Percentiles rank a stretch among this genome's conserved stretches.
Evolutionary conservation across 1,284 basidiomycete genomes (phyloP).

Genomic region (Ceratobasidium papillatum): DNA sequence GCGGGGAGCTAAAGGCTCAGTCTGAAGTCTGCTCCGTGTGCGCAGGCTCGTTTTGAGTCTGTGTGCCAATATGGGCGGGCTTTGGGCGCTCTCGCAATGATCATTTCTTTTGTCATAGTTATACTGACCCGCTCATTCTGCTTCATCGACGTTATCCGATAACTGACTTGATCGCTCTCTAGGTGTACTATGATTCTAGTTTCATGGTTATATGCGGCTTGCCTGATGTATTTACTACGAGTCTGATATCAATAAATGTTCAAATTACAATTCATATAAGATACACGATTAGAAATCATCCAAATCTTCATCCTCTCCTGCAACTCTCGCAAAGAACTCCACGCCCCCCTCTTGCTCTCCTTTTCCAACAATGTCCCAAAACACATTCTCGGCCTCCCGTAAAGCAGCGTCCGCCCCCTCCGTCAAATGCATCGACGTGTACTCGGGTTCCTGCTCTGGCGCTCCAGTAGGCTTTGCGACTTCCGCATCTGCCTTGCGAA

Average conservation of each 20-base stretch:
- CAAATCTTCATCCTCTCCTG: conserved; percentile 55
- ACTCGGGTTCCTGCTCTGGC: neutral
- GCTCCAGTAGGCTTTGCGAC: neutral
- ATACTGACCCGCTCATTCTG: conserved; percentile 16
- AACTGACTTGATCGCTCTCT: neutral
- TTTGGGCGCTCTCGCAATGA: conserved; percentile 26
- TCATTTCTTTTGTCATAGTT: conserved; percentile 31
- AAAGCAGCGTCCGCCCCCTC: conserved; percentile 68
- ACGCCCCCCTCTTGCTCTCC: conserved; percentile 30
- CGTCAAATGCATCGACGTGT: conserved; percentile 47
- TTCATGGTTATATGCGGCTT: neutral
- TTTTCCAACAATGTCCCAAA: conserved; percentile 61
- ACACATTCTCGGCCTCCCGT: conserved; percentile 65
- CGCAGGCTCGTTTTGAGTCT: conserved; percentile 29
- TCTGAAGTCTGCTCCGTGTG: neutral
- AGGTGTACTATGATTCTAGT: neutral
- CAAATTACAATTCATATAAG: neutral
- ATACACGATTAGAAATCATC: conserved; percentile 49
- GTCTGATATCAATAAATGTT: too few relatives aligned
- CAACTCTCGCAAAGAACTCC: conserved; percentile 59
- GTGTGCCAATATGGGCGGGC: conserved; percentile 26
- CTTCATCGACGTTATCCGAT: neutral
- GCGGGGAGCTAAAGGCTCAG: neutral
- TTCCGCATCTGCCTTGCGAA: conserved; percentile 7
- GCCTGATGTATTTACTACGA: neutral